These are phyloP conservation scores for Elongisporangium anandrum DNA, from an alignment of 352 stramenopile species.

Conservation along the genomic window DNA sequence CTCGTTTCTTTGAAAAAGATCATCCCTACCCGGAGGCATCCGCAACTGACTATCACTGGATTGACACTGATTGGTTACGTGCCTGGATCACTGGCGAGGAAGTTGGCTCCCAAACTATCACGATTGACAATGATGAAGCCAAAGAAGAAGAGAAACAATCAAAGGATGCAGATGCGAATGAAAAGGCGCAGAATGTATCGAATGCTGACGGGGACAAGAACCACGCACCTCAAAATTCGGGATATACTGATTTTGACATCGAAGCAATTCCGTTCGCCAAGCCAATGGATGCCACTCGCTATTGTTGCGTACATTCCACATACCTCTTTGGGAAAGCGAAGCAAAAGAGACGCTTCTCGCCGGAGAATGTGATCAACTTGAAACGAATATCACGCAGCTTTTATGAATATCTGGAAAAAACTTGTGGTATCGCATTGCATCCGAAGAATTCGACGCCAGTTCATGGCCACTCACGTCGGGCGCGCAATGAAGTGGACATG, in stretches of 20 bases:
- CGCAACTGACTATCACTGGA: slow-evolving; percentile 51
- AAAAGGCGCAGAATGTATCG: slow-evolving; percentile 5
- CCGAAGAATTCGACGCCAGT: slow-evolving; percentile 4
- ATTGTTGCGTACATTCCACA: slow-evolving; percentile 45
- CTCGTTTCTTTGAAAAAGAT: slow-evolving; percentile 54
- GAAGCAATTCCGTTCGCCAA: slow-evolving; percentile 53
- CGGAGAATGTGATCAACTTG: slow-evolving; percentile 41
- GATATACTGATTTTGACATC: slow-evolving; percentile 3
- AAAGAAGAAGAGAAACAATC: slow-evolving; percentile 14
- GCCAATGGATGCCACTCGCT: slow-evolving; percentile 38
- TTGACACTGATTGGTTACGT: slow-evolving; percentile 60
- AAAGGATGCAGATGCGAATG: slow-evolving; percentile 6
- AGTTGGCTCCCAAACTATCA: not conserved
- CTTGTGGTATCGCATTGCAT: slow-evolving; percentile 17
- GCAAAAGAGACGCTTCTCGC: slow-evolving; percentile 31
- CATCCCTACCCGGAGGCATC: slow-evolving; percentile 33
- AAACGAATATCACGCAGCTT: slow-evolving; percentile 58
- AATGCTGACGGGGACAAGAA: not conserved
- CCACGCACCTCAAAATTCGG: not conserved
- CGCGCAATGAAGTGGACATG: slow-evolving; percentile 5
- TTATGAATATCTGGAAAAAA: slow-evolving; percentile 39
- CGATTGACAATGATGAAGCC: slow-evolving; percentile 8
- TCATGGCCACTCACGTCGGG: slow-evolving; percentile 3
- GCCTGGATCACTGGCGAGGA: slow-evolving; percentile 66
- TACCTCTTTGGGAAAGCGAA: slow-evolving; percentile 2